Base-by-base conservation (phyloP, 2,329 filamentous ascomycete genomes). In the Neoascochyta sp. region DNA sequence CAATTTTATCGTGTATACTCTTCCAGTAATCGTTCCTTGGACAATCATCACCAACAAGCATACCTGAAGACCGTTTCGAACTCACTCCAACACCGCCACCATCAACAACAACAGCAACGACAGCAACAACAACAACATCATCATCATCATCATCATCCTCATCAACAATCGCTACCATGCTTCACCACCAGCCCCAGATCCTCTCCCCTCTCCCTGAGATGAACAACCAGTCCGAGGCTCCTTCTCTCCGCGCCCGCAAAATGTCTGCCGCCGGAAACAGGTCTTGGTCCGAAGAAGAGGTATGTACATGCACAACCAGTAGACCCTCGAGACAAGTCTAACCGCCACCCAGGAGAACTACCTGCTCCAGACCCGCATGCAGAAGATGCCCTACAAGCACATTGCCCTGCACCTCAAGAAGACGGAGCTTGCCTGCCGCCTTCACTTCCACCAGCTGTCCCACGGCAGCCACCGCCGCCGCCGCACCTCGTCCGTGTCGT, bases 311-410 rank as follows among this genome's bases (percentile, higher is more conserved):
- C 12, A 22, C 0, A 8, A 5, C 3, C 9, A 22, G 2, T 7
- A n/a, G 14, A 16, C 13, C 6, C n/a, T 4, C 16, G 47, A 61
- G 28, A 59, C 50, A 34, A 8, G n/a, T n/a, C n/a, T n/a, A n/a
- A n/a, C n/a, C n/a, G n/a, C n/a, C 19, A 26, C 41, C n/a, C 43
- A 90, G 85, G 86, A 92, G 67, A 75, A 80, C 35, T 92, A 90
- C 62, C 80, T 92, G 32, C 75, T 92, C 39, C 83, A 88, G 64
- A 89, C 83, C 39, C 83, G 86, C 36, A 76, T 86, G 53, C 83
- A 89, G 54, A 90, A 90, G 67, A 87, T 90, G 80, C 86, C 86
- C 1, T 92, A 92, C 67, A 92, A 90, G 72, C 84, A 90, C 60
- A 92, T 92, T 57, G 86, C 86, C 36, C 78, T 81, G 36, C 82